A percentile compares a stretch with the other conserved stretches of the same genome.
Conservation (phyloP, 805 yeast species). For the Yamadazyma takamatsuzukensis region DNA sequence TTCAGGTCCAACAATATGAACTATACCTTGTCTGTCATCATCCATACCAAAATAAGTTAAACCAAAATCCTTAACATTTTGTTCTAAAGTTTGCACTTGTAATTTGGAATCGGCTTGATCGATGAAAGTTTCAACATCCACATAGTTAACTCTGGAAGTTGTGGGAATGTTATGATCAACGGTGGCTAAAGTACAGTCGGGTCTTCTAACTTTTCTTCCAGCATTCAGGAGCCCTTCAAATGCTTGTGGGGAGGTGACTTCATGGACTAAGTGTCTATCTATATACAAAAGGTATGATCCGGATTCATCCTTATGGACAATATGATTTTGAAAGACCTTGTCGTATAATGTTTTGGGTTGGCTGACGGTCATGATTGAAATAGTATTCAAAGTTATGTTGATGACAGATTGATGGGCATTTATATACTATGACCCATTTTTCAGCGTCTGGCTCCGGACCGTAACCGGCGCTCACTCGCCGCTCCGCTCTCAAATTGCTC, state of each 20-base stretch:
- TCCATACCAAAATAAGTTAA: constrained; percentile 93
- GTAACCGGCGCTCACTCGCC: constrained; percentile 2
- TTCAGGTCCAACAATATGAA: constrained; percentile 98
- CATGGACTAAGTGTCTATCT: constrained; percentile 97
- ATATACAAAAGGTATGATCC: constrained; percentile 86
- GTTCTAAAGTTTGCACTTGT: constrained; percentile 89
- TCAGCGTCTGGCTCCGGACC: constrained; percentile 4
- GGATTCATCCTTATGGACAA: constrained; percentile 84
- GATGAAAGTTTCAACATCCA: constrained; percentile 73
- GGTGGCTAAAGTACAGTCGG: constrained; percentile 90
- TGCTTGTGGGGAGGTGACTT: constrained; percentile 98
- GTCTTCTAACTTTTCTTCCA: constrained; percentile 83
- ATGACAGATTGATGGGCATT: background rate
- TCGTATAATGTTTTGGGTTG: constrained; percentile 81
- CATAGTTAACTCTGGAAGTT: constrained; percentile 72
- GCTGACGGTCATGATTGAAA: no score
- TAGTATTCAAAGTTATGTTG: constrained; percentile 14
- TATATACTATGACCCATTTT: constrained; percentile 2
- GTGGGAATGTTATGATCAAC: constrained; percentile 98
- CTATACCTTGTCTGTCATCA: constrained; percentile 95
- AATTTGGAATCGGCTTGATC: constrained; percentile 87
- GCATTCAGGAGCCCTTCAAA: constrained; percentile 92
- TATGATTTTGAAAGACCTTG: constrained; percentile 92
- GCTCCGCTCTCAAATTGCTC: no score
- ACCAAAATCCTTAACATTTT: constrained; percentile 85